Percentiles rank a stretch among this genome's conserved stretches.
These are phyloP conservation scores for Brassica cretica DNA, from an alignment of 345 rosid species.

Conservation along the genomic window DNA sequence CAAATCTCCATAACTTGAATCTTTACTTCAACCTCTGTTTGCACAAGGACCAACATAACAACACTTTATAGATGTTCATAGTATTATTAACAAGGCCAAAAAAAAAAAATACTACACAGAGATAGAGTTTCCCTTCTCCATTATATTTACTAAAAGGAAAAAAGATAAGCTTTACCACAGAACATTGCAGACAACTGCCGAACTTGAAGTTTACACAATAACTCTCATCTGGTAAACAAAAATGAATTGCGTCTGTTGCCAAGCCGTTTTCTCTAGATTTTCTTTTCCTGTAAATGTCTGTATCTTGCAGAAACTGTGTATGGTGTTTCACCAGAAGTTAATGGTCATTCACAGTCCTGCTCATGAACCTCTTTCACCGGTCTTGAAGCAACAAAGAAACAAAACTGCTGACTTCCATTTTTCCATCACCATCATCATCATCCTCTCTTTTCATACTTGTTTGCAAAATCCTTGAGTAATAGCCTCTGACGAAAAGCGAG, in stretches of 20 bases:
- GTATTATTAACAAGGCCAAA: constrained; percentile 25
- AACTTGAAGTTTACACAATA: constrained; percentile 18
- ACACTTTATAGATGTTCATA: constrained; percentile 10
- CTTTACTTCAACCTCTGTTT: background rate
- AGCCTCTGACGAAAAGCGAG: constrained; percentile 80
- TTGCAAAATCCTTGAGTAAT: constrained; percentile 67
- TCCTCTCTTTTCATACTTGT: constrained; percentile 61
- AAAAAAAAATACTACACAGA: constrained; percentile 17
- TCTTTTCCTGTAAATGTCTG: constrained; percentile 6
- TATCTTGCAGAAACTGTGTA: background rate
- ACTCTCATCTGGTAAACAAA: constrained; percentile 22
- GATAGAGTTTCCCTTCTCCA: constrained; percentile 3
- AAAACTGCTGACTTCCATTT: constrained; percentile 11
- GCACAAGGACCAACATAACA: background rate
- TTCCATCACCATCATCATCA: constrained; percentile 21
- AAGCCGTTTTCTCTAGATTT: background rate
- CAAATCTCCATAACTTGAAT: constrained; percentile 6
- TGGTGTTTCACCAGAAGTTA: background rate
- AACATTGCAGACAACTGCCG: constrained; percentile 2
- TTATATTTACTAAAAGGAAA: background rate
- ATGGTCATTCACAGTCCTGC: constrained; percentile 21
- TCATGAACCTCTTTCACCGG: constrained; percentile 24
- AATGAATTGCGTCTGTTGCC: constrained; percentile 8
- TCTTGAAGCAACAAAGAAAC: constrained; percentile 13
- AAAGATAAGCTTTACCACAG: background rate